These are phyloP conservation scores for Crithidia fasciculata DNA, from an alignment of 208 protist species.

Conservation along the genomic window DNA sequence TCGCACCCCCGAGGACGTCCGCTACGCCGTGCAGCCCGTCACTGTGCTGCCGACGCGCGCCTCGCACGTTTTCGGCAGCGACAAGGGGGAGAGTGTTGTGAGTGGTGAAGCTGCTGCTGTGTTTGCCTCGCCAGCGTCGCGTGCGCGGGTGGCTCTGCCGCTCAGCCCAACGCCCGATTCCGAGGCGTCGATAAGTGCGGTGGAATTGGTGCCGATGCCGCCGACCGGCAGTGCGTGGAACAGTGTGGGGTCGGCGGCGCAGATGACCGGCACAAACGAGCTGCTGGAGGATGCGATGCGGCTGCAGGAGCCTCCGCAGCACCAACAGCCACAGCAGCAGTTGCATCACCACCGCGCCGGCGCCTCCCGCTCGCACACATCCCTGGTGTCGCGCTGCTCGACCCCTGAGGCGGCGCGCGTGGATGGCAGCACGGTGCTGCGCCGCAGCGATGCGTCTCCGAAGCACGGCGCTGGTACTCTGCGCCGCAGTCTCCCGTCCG, in stretches of 20 bases:
- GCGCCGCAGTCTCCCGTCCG: constrained; percentile 12
- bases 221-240: no score
- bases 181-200: not conserved
- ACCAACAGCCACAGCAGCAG: not conserved
- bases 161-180: not conserved
- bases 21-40: constrained; percentile 11
- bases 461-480: not conserved
- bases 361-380: constrained; percentile 6
- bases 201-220: not conserved
- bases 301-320: not conserved
- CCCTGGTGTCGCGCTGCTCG: constrained; percentile 3
- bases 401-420: not conserved
- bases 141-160: no score
- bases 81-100: not conserved
- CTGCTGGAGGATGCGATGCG: not conserved
- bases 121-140: no score
- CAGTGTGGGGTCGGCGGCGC: not conserved
- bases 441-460: not conserved
- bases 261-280: not conserved
- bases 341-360: not conserved
- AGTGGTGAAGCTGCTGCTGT: no score
- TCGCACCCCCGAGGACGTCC: not conserved
- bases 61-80: not conserved
- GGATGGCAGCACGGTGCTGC: not conserved
- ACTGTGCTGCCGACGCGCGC: constrained; percentile 1